Base-by-base conservation (phyloP, 805 yeast genomes). In the Wickerhamiella galacta region DNA sequence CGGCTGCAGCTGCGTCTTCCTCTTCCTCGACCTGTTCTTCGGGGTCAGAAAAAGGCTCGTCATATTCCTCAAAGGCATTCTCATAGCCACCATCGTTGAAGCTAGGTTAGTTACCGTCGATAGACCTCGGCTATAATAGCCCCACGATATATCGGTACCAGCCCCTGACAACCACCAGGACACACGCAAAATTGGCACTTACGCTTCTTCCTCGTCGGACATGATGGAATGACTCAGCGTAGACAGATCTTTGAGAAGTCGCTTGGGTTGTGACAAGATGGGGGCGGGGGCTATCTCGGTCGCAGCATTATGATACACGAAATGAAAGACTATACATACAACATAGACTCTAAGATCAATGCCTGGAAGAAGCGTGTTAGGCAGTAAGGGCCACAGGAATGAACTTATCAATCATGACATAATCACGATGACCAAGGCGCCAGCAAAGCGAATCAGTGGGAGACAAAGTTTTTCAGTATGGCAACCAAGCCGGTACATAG, bases 41-140 rank as follows among this genome's bases (percentile, higher is more conserved):
- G 21, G 68, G 73, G 45, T 78, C 93, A 4, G 85, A 75, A 53
- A 73, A 74, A 48, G 78, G 82, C 40, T 77, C 93, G 41, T 74
- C 85, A 34, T 40, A 45, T 15, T 46, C 49, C 37, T 82, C 94
- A 54, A 76, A 79, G 47, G 83, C 93, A 44, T 72, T 92, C 46
- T 55, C 62, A 42, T 42, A 52, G 25, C 54, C 53, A 22, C 49
- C 50, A 35, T 58, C 61, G 45, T 79, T 75, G 57, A 72, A 77
- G 20, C 67, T 62, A 9, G 35, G 28, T 26, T 28, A 30, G 19
- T 34, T 20, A 18, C 5, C 21, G 8, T 9, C 22, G 6, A 18
- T 4, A n/a, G 6, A 8, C 15, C 8, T 10, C 5, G 6, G 36
- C 16, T 9, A n/a, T 8, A 18, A n/a, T 20, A 16, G 16, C 14